These are phyloP conservation scores for Cupressus sempervirens DNA, from an alignment of 75 land plant genomes.

Conservation along the genomic window DNA sequence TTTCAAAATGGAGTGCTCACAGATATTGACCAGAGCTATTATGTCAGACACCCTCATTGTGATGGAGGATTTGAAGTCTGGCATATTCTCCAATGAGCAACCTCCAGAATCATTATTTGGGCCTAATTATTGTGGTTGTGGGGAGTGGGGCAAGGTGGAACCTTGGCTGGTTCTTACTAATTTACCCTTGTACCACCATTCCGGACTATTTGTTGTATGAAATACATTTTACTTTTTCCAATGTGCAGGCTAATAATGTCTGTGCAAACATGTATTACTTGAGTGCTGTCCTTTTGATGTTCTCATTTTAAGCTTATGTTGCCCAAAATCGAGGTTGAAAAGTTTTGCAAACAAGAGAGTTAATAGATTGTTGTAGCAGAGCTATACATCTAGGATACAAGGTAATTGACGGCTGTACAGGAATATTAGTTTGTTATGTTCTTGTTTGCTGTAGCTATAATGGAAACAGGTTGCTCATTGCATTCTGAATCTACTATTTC, in stretches of 20 bases:
- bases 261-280: no score
- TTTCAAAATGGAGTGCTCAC: background rate
- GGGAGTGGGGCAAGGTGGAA: background rate
- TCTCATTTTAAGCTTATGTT: background rate
- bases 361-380: background rate
- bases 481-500: background rate
- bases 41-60: background rate
- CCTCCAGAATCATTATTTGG: background rate
- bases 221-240: no score
- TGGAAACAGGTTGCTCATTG: background rate
- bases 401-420: background rate
- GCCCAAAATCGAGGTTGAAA: background rate
- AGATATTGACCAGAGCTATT: no score
- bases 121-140: background rate
- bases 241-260: background rate
- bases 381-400: background rate
- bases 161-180: no score
- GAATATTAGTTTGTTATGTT: no score
- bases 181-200: background rate
- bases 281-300: background rate
- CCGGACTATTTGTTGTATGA: background rate
- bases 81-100: background rate
- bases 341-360: background rate
- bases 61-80: background rate
- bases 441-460: background rate